These are phyloP conservation scores for Aureobasidium sp. DNA, from an alignment of 2,329 filamentous ascomycete genomes.

Conservation along the genomic window DNA sequence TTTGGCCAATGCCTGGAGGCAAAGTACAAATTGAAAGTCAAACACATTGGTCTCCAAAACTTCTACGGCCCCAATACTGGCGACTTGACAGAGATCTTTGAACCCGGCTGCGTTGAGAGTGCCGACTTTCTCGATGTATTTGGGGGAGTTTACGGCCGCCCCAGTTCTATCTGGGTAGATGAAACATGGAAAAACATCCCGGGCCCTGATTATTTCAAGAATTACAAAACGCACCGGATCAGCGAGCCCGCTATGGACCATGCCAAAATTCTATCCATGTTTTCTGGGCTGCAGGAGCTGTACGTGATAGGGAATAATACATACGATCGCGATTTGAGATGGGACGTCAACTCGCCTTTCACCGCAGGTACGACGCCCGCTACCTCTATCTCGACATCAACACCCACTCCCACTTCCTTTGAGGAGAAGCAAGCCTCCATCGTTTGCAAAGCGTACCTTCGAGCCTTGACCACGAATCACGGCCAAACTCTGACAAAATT, in stretches of 20 bases:
- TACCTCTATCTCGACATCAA: neutral
- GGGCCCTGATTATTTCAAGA: constrained; percentile 21
- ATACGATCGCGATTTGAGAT: neutral
- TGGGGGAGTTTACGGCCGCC: constrained; percentile 43
- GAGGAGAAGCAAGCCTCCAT: constrained; percentile 32
- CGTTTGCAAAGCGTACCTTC: constrained; percentile 41
- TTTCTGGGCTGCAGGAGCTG: constrained; percentile 42
- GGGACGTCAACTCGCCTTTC: neutral
- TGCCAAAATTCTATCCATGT: constrained; percentile 36
- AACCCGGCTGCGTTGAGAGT: constrained; percentile 37
- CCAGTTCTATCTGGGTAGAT: constrained; percentile 24
- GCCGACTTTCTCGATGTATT: constrained; percentile 50
- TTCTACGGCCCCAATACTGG: constrained; percentile 48
- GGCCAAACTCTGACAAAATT: constrained; percentile 48
- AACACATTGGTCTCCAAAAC: constrained; percentile 50
- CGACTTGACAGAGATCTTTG: constrained; percentile 40
- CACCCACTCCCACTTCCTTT: constrained; percentile 18
- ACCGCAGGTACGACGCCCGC: neutral
- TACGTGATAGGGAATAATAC: constrained; percentile 42
- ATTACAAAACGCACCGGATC: constrained; percentile 20
- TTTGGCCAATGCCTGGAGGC: constrained; percentile 49
- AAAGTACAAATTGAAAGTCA: constrained; percentile 41
- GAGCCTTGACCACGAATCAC: constrained; percentile 45
- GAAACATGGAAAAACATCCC: constrained; percentile 20
- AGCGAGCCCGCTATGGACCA: constrained; percentile 29